Base-by-base conservation (phyloP, 768 basidiomycete species). In the Lyophyllum decastes region DNA sequence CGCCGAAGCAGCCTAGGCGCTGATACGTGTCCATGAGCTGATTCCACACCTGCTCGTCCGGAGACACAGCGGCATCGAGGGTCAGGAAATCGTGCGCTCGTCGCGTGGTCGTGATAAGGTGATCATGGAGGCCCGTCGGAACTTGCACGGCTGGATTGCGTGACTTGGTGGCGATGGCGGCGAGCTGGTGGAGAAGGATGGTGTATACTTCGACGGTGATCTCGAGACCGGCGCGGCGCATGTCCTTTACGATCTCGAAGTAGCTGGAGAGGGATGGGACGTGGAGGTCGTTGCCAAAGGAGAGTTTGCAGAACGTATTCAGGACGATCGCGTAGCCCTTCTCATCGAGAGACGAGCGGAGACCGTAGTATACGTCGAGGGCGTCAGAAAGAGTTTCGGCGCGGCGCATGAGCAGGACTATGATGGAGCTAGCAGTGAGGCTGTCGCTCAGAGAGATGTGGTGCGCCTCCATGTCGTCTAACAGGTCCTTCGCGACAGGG, bases 21-120 rank as follows among this genome's bases (percentile, higher is more conserved):
- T 90, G 86, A 71, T 95, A 98, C 0, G 92, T 87, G 70, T 92
- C 85, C 90, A 97, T 92, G 59, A 97, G 75, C 65, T 91, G 84
- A 68, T 94, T 95, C 82, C 90, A 87, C 12, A 94, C 77, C 2
- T 76, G 70, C 9, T 76, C 68, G 48, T 94, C 88, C 2, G 92
- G 89, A 9, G 87, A 80, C 55, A 95, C 72, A n/a, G 84, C 80
- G 14, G 88, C 78, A 65, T 95, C 92, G 41, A 95, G 77, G n/a
- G 85, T 87, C 66, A 96, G 78, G 55, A 85, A 76, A 58, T 90
- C 84, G 68, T 95, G 92, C 8, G 87, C 78, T 9, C 86, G 83
- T 22, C 85, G 83, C 41, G 88, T 78, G n/a, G 78, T 74, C 4
- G 66, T 70, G 11, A 82, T 68, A 19, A 88, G 73, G 25, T 75